Percentiles rank a stretch among this genome's conserved stretches.
These are phyloP conservation scores for Kodamaea kaohsiungensis DNA, from an alignment of 805 yeast species.

Conservation along the genomic window DNA sequence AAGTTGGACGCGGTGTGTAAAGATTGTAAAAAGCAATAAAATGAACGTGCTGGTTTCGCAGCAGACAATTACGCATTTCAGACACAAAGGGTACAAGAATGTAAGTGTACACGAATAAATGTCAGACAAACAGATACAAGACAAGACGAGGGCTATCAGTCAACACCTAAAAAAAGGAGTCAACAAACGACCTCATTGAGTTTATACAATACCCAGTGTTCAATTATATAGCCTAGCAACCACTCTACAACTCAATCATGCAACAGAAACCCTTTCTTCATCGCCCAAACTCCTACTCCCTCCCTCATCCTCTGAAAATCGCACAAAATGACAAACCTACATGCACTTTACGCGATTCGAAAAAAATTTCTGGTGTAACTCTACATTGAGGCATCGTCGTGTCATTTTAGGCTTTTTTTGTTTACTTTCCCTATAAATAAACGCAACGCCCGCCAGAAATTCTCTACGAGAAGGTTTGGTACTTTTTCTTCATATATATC, in stretches of 20 bases:
- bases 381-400: neutral
- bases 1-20: neutral
- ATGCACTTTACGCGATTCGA: neutral
- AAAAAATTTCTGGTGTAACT: neutral
- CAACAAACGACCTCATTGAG: too few relatives aligned
- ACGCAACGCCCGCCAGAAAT: neutral
- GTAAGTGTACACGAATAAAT: neutral
- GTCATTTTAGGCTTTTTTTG: neutral
- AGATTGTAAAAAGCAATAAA: neutral
- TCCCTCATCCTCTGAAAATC: neutral
- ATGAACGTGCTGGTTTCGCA: neutral
- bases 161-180: too few relatives aligned
- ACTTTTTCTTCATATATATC: neutral
- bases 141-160: too few relatives aligned
- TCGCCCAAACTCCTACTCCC: neutral
- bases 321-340: neutral
- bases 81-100: neutral
- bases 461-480: neutral
- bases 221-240: too few relatives aligned
- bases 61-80: neutral
- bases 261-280: too few relatives aligned
- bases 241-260: too few relatives aligned
- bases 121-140: neutral
- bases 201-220: too few relatives aligned
- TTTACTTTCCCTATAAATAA: slow-evolving; percentile 1